Evolutionary conservation across 192 early-diverging fungal genomes (phyloP), one percentile per base, ranked within the genome.

Genomic region (Mortierella claussenii): DNA sequence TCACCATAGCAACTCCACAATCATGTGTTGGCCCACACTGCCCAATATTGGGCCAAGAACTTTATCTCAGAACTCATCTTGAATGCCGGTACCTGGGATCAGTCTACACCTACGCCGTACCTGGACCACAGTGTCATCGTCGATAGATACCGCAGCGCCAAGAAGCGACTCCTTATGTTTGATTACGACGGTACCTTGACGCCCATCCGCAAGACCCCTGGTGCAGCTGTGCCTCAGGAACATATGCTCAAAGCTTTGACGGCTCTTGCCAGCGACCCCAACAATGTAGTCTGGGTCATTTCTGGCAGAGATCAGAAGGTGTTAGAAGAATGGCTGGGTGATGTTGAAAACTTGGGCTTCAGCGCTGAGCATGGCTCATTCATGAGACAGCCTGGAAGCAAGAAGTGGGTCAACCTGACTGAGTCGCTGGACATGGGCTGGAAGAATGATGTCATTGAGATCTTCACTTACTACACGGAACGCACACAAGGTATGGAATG

Each of bases 121-220:
- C 63, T 88, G 18, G 64, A 90, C 31, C 48, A 42, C 2, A 33
- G 65, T 6, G 5, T 56, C 4, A 75, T 84, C 33, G 60, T 79
- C 34, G 44, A 84, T 20, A 79, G 67, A 17, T 96, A 89, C 81
- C 60, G 50, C 11, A 48, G 58, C 4, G 63, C 96, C 10, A 86
- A 86, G 67, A 91, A 86, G 68, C 88, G 97, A 20, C 82, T 98
- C 12, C 79, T 99, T 31, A 88, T 97, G 81, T 94, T 99, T 76
- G 96, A 98, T 65, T 98, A 98, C 76, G 97, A 98, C 65, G 97
- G 97, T 30, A 99, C 96, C 5, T 79, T 99, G 15, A 96, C 96
- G 2, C 94, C 96, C 3, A 97, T 97, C 45, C 84, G 84, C 49
- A 95, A 92, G 78, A 92, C 87, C 23, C 95, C 95, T 13, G 86